Conservation (phyloP, 208 protist genomes). For the Angomonas ambiguus region DNA sequence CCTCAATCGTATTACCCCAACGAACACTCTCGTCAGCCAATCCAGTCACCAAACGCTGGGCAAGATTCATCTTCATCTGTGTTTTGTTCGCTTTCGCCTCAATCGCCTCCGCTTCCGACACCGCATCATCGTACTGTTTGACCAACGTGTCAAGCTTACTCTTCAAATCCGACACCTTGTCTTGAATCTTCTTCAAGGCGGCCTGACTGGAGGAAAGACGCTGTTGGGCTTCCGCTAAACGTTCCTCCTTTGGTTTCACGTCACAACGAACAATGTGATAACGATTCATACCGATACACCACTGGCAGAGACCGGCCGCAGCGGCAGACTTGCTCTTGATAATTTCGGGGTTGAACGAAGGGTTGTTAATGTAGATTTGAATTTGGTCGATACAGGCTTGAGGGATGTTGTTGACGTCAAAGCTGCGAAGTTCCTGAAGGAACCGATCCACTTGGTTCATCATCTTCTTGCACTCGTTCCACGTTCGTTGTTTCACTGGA, state of each 20-base stretch:
- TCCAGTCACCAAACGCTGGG: slow-evolving; percentile 93
- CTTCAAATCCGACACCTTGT: slow-evolving; percentile 93
- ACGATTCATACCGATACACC: slow-evolving; percentile 95
- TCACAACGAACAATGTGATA: slow-evolving; percentile 96
- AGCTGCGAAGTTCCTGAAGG: slow-evolving; percentile 89
- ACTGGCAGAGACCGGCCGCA: slow-evolving; percentile 96
- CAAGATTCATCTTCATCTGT: slow-evolving; percentile 92
- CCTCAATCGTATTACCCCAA: slow-evolving; percentile 93
- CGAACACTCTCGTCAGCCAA: slow-evolving; percentile 96
- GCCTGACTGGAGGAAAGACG: slow-evolving; percentile 82
- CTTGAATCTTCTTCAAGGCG: slow-evolving; percentile 92
- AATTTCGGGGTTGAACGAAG: slow-evolving; percentile 86
- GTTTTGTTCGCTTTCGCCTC: slow-evolving; percentile 93
- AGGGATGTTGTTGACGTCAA: slow-evolving; percentile 96
- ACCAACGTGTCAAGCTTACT: slow-evolving; percentile 92
- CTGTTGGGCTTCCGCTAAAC: slow-evolving; percentile 89
- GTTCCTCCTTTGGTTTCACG: slow-evolving; percentile 96
- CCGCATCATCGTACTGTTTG: slow-evolving; percentile 93
- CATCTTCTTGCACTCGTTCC: slow-evolving; percentile 96
- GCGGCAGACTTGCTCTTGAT: slow-evolving; percentile 94
- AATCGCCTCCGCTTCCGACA: slow-evolving; percentile 90
- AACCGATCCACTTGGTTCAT: slow-evolving; percentile 96
- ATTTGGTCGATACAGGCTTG: slow-evolving; percentile 93
- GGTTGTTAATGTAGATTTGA: slow-evolving; percentile 91
- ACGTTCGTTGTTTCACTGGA: slow-evolving; percentile 87